These are phyloP conservation scores for Magnolia sinica DNA, from an alignment of 164 flowering plant genomes.

Conservation along the genomic window DNA sequence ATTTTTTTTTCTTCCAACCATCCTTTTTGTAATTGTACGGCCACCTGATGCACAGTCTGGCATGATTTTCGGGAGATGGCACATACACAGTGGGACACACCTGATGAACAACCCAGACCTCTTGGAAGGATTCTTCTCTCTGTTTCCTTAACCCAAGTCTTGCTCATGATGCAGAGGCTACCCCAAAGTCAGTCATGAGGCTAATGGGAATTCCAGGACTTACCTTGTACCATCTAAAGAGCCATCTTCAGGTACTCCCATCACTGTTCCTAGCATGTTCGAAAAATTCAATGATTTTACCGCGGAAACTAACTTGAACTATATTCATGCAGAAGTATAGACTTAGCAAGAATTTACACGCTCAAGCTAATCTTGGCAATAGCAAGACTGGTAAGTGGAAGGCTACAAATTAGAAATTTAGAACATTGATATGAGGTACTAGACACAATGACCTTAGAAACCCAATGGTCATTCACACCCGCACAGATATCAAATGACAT, in stretches of 20 bases:
- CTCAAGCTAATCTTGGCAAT: conserved; percentile 49
- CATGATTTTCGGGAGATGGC: background rate
- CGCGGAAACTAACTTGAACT: conserved; percentile 11
- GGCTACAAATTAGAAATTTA: background rate
- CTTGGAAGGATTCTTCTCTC: background rate
- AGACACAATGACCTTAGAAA: background rate
- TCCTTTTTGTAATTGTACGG: no score
- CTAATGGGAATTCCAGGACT: conserved; percentile 97
- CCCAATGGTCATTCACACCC: background rate
- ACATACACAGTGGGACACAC: background rate
- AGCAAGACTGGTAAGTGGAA: conserved; percentile 54
- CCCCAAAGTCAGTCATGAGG: conserved; percentile 92
- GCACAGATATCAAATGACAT: background rate
- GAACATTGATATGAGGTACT: background rate
- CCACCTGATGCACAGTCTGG: no score
- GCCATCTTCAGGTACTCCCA: conserved; percentile 82
- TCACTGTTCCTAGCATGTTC: no score
- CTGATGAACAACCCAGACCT: background rate
- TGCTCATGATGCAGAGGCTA: conserved; percentile 68
- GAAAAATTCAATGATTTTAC: background rate
- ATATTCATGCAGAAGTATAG: conserved; percentile 71
- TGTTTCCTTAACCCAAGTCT: conserved; percentile 9
- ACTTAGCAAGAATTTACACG: conserved; percentile 77
- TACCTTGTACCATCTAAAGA: conserved; percentile 89
- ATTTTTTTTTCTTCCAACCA: no score